phyloP scores from a whole-genome alignment of 2,329 filamentous ascomycete species.

The Sclerotinia sclerotiorum region DNA sequence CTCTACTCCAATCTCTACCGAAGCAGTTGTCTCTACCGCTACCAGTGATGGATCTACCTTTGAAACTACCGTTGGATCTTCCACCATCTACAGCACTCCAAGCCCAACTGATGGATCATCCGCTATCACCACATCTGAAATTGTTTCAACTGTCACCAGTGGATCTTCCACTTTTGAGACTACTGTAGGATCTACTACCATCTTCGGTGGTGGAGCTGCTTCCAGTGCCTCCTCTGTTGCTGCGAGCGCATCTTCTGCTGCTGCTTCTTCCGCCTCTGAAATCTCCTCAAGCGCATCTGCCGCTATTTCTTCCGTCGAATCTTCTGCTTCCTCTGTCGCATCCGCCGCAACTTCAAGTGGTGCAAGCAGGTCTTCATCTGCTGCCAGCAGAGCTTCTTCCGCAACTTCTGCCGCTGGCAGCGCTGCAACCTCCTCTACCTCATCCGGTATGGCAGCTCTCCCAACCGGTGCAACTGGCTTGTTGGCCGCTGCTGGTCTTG shows the following conservation, averaged over 20 bases:
- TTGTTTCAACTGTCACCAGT: constrained; percentile 28
- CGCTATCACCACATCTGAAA: constrained; percentile 25
- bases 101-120: constrained; percentile 21
- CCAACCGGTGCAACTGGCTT: constrained; percentile 34
- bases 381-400: constrained; percentile 18
- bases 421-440: constrained; percentile 13
- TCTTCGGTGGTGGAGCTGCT: constrained; percentile 26
- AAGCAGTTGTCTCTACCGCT: constrained; percentile 30
- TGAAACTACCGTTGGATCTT: constrained; percentile 33
- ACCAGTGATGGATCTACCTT: constrained; percentile 32
- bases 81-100: constrained; percentile 32
- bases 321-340: constrained; percentile 24
- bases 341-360: constrained; percentile 28
- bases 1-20: constrained; percentile 34
- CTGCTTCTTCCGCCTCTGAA: constrained; percentile 31
- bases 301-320: constrained; percentile 30
- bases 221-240: constrained; percentile 21
- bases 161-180: constrained; percentile 28
- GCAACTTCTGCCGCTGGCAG: constrained; percentile 25
- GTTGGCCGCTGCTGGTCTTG: constrained; percentile 38
- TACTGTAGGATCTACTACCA: constrained; percentile 31
- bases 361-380: constrained; percentile 21
- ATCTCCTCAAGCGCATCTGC: constrained; percentile 31
- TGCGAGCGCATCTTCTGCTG: constrained; percentile 22
- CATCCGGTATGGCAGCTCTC: constrained; percentile 10